Percentiles rank a stretch among this genome's conserved stretches.
Conservation (phyloP, 2,329 filamentous ascomycete genomes). For the Tolypocladium ovalisporum region DNA sequence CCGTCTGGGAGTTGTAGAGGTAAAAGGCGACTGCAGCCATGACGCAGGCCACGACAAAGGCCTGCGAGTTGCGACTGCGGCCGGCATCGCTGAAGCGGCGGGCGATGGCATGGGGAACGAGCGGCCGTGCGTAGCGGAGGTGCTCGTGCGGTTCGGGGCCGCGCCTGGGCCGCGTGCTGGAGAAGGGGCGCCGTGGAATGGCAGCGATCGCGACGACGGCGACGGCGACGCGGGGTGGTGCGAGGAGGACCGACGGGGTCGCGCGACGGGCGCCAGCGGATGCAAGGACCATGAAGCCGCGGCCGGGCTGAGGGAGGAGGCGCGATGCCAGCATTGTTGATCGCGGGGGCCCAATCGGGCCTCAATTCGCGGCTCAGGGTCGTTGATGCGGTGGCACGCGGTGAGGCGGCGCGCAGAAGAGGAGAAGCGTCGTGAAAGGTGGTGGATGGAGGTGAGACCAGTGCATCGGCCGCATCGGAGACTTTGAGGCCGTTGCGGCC, state of each 20-base stretch:
- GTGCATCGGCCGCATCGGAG: not conserved
- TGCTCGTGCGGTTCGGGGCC: conserved; percentile 12
- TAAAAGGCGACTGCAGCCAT: conserved; percentile 48
- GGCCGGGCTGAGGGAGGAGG: not conserved
- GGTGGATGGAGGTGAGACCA: not conserved
- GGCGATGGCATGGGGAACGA: conserved; percentile 16
- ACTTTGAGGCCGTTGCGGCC: not conserved
- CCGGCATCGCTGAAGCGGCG: conserved; percentile 15
- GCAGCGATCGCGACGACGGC: not conserved
- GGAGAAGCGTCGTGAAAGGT: not conserved
- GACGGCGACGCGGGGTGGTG: not conserved
- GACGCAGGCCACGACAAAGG: conserved; percentile 27
- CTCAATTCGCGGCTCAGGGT: not conserved
- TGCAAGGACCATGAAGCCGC: not conserved
- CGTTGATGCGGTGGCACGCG: not conserved
- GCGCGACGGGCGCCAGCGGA: not conserved
- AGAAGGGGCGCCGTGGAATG: conserved; percentile 10
- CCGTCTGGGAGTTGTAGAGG: conserved; percentile 57
- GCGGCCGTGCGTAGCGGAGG: conserved; percentile 19
- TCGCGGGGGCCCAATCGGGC: not conserved
- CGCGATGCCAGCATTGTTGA: not conserved
- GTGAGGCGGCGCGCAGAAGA: not conserved
- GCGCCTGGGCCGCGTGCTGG: conserved; percentile 8
- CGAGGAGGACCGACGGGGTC: not conserved
- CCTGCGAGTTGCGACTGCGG: conserved; percentile 18